These are phyloP conservation scores for Eutrema japonicum DNA, from an alignment of 345 rosid genomes.

Conservation along the genomic window DNA sequence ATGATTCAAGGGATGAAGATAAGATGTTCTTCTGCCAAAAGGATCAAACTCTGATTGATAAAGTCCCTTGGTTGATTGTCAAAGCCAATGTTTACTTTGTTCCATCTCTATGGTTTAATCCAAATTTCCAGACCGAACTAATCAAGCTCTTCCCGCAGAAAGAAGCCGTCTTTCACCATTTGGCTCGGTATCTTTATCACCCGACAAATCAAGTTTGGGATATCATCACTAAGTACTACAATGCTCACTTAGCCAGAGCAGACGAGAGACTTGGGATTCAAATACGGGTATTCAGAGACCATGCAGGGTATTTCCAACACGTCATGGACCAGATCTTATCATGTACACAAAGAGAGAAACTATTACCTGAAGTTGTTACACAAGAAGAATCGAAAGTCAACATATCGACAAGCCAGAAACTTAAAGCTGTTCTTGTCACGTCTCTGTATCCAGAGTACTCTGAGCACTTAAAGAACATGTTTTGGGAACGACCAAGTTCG, in stretches of 20 bases:
- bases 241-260: constrained; percentile 45
- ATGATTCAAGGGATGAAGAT: constrained; percentile 44
- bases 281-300: constrained; percentile 37
- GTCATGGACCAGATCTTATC: constrained; percentile 48
- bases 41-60: constrained; percentile 30
- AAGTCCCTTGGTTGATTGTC: constrained; percentile 50
- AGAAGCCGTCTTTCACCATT: constrained; percentile 50
- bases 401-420: constrained; percentile 2
- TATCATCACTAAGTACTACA: constrained; percentile 43
- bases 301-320: constrained; percentile 27
- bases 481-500: constrained; percentile 37
- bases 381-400: constrained; percentile 27
- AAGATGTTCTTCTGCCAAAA: constrained; percentile 46
- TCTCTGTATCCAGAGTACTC: constrained; percentile 45
- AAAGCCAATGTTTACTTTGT: constrained; percentile 46
- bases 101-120: constrained; percentile 49
- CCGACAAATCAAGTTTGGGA: constrained; percentile 58
- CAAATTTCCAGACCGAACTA: constrained; percentile 39
- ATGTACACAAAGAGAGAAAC: constrained; percentile 41
- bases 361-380: constrained; percentile 38
- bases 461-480: constrained; percentile 41
- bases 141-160: constrained; percentile 43
- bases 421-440: constrained; percentile 50
- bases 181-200: constrained; percentile 50
- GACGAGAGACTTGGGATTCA: constrained; percentile 51